Conservation (phyloP, 805 yeast species). For the Suhomyces vadensis region DNA sequence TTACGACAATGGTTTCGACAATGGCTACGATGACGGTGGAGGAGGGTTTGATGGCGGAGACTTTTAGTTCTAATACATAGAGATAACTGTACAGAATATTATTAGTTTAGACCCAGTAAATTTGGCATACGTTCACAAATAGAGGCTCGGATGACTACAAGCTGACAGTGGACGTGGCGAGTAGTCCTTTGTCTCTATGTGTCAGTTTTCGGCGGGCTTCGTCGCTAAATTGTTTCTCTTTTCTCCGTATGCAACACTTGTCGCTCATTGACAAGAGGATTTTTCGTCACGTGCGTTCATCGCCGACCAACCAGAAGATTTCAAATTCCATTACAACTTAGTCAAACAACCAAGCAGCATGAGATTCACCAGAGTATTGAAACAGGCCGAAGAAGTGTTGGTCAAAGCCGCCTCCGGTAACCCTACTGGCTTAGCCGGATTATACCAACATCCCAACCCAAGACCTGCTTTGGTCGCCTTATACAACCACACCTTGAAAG, state of each 20-base stretch:
- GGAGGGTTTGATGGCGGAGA: slow-evolving; percentile 15
- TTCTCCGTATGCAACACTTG: too few relatives aligned
- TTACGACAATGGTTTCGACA: slow-evolving; percentile 24
- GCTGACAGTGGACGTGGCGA: too few relatives aligned
- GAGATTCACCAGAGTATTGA: slow-evolving; percentile 45
- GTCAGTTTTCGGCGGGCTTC: too few relatives aligned
- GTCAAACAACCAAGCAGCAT: slow-evolving; percentile 17
- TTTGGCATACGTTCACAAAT: too few relatives aligned
- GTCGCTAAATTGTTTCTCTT: too few relatives aligned
- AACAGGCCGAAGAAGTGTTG: slow-evolving; percentile 52
- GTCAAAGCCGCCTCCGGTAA: slow-evolving; percentile 61
- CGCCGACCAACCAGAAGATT: slow-evolving; percentile 11
- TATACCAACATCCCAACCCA: slow-evolving; percentile 79
- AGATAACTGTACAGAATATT: neutral
- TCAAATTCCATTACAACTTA: slow-evolving; percentile 1
- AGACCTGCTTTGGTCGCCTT: slow-evolving; percentile 73
- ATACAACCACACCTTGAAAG: slow-evolving; percentile 66
- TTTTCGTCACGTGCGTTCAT: slow-evolving; percentile 1
- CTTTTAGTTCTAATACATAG: slow-evolving; percentile 8
- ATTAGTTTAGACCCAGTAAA: too few relatives aligned
- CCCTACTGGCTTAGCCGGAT: slow-evolving; percentile 82
- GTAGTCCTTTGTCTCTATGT: too few relatives aligned
- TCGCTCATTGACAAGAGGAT: too few relatives aligned
- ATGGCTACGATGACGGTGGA: slow-evolving; percentile 18
- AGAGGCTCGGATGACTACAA: too few relatives aligned